phyloP scores from a whole-genome alignment of 495 filamentous ascomycete genomes.

The Pseudomonodictys pantanalensis region DNA sequence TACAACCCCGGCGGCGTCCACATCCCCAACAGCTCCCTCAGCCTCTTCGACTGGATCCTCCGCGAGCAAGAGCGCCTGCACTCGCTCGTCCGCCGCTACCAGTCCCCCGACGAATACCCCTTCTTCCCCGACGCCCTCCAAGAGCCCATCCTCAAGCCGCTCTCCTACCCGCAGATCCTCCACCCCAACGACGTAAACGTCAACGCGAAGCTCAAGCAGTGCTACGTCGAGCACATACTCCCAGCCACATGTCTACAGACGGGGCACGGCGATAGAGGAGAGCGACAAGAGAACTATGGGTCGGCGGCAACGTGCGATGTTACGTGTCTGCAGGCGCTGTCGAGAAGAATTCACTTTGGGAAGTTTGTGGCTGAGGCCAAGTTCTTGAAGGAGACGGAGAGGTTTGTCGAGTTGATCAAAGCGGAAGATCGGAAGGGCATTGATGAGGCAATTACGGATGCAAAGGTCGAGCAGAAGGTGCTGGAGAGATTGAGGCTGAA shows the following conservation, averaged over 20 bases:
- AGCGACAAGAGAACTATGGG: constrained; percentile 91
- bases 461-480: constrained; percentile 86
- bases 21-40: constrained; percentile 68
- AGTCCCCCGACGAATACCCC: constrained; percentile 95
- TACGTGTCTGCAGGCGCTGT: constrained; percentile 83
- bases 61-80: constrained; percentile 84
- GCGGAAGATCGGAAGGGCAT: constrained; percentile 75
- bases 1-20: constrained; percentile 76
- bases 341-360: constrained; percentile 91
- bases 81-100: constrained; percentile 90
- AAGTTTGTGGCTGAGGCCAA: constrained; percentile 99
- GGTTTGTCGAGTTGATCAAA: constrained; percentile 75
- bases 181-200: constrained; percentile 89
- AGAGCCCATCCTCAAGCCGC: constrained; percentile 76
- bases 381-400: constrained; percentile 78
- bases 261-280: constrained; percentile 72
- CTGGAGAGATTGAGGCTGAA: constrained; percentile 83
- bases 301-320: constrained; percentile 91
- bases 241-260: constrained; percentile 75
- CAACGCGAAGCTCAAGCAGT: constrained; percentile 79
- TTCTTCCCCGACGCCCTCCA: constrained; percentile 88
- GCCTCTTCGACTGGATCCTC: constrained; percentile 93
- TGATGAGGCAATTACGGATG: constrained; percentile 85
- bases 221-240: constrained; percentile 79
- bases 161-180: constrained; percentile 88